Evolutionary conservation across 495 filamentous ascomycete genomes (phyloP), one percentile per base, ranked within the genome.

Genomic region (Apodospora peruviana): DNA sequence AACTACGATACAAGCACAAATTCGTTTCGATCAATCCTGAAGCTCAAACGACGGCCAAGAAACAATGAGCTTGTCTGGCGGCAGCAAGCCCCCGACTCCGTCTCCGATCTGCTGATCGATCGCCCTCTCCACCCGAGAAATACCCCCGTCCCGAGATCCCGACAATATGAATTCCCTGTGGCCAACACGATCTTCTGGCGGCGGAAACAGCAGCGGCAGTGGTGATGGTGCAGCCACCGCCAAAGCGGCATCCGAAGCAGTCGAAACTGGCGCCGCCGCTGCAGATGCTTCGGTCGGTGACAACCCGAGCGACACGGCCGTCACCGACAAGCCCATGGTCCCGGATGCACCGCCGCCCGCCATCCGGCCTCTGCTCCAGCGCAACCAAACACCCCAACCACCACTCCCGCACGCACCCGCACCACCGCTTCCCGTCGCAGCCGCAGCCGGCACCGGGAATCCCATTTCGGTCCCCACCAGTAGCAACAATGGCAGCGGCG

Each of bases 131-230:
- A n/a, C n/a, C n/a, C n/a, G n/a, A n/a, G n/a, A n/a, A n/a, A n/a
- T n/a, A n/a, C n/a, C n/a, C n/a, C n/a, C n/a, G n/a, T n/a, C n/a
- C n/a, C n/a, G n/a, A n/a, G n/a, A n/a, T n/a, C n/a, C n/a, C n/a
- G n/a, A n/a, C n/a, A n/a, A n/a, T n/a, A 74, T 74, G 71, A 72
- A 67, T 57, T 61, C 67, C 41, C 57, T 72, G 37, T 74, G 71
- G 71, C 48, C 66, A 23, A 60, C 62, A 17, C 64, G 58, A 48
- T 44, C 61, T 35, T 58, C 67, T 19, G 57, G 59, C 42, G 64
- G 68, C 25, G 51, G 56, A 43, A 38, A 42, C 32, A 12, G 46
- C 41, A 42, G 46, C 18, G 40, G 27, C 20, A 44, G 45, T 16
- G 4, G 44, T n/a, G 22, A 40, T 22, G 51, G 48, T 14, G 21